Percentiles rank a stretch among this genome's conserved stretches.
phyloP scores from a whole-genome alignment of 192 early-diverging fungal genomes.

The Backusella westeae region DNA sequence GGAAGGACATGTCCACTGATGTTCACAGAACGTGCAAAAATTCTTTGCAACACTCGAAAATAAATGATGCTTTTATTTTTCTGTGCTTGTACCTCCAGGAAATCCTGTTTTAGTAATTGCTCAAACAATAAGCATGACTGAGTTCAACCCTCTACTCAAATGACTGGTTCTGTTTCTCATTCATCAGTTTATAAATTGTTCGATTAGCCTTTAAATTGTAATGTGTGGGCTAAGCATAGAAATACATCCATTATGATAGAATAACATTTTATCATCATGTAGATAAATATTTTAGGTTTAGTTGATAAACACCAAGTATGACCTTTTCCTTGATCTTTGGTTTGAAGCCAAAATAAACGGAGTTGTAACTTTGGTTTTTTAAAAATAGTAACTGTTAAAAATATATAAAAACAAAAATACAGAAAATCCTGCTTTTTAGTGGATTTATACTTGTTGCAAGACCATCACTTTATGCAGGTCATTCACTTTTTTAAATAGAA shows the following conservation, averaged over 20 bases:
- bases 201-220: not conserved
- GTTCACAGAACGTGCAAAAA: not conserved
- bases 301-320: not conserved
- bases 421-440: not conserved
- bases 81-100: not conserved
- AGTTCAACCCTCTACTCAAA: not conserved
- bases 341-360: not conserved
- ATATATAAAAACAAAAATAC: too few relatives aligned
- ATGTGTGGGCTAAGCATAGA: not conserved
- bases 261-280: not conserved
- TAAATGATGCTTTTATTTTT: not conserved
- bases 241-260: not conserved
- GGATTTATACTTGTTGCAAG: not conserved
- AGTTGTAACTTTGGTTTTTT: not conserved
- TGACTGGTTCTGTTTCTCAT: not conserved
- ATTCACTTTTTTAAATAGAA: too few relatives aligned
- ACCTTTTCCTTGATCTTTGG: not conserved
- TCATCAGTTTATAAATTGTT: not conserved
- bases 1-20: not conserved
- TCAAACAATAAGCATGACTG: not conserved
- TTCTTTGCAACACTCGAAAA: not conserved
- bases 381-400: not conserved
- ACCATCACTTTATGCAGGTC: too few relatives aligned
- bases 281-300: not conserved
- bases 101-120: not conserved